Base-by-base conservation (phyloP, 305 asterid species). In the Fraxinus nigra region DNA sequence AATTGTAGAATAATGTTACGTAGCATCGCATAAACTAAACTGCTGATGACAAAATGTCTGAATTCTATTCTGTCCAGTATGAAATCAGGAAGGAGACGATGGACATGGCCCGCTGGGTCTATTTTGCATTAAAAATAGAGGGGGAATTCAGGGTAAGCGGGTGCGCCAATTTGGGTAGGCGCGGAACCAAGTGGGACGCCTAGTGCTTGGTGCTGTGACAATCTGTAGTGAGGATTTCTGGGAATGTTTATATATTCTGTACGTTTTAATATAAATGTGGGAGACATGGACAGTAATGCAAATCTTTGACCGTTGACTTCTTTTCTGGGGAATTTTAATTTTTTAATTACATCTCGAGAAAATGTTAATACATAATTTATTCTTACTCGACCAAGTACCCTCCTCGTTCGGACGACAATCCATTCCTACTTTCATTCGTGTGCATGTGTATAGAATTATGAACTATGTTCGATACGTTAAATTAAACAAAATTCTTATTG, bases 231-330 rank as follows among this genome's bases (percentile, higher is more conserved):
- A 85, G 85, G 81, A 76, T 85, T 85, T 82, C 76, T 77, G 89
- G 90, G 91, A 86, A 86, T 86, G 89, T 83, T 80, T 82, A 88
- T 24, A n/a, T 84, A 75, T 38, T 75, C 26, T 38, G 38, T 43
- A 9, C n/a, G 34, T 22, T 67, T 61, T 61, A 63, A 1, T 63
- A 38, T 76, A 51, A 38, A 84, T 86, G 87, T 81, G 92, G 94
- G 92, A 85, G 93, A 89, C 92, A 87, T 38, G 79, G 75, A 87
- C 91, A 86, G 83, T 81, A 67, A 83, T 78, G 85, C 88, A 92
- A 78, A 91, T 92, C 89, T 90, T 89, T 90, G 92, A 91, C 91
- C 91, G 80, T 76, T 89, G 88, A 90, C 91, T 85, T 81, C 14
- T 33, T 20, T 5, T 67, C 4, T 26, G 10, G 65, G 75, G 54